Evolutionary conservation across 2,329 filamentous ascomycete species (phyloP), one percentile per base, ranked within the genome.

Genomic region (Elsinoe perseae): DNA sequence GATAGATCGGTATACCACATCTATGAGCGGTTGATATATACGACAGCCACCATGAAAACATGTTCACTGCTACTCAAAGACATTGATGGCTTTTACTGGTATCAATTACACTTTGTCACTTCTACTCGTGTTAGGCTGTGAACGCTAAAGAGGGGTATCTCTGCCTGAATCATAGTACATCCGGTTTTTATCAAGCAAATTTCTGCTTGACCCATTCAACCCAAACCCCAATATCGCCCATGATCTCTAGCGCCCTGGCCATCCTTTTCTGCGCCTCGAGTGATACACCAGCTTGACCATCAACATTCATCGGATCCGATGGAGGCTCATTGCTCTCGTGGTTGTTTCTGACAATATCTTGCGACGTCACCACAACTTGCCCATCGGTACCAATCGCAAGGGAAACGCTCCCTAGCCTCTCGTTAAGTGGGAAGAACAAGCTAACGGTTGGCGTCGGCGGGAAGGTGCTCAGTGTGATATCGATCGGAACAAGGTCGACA

Each of bases 381-480:
- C 79, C 84, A 56, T 84, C 82, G 32, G 78, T 73, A 18, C 79
- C 73, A 16, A 87, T 77, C 62, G 82, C 80, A 10, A 87, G 63
- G 23, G 75, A 76, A 21, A 86, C 70, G 58, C 78, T 77, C 4
- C 77, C 78, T 1, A 76, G 79, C 30, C 65, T 68, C 67, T 25
- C 75, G 73, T 4, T 77, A 75, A 23, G n/a, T 12, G 53, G 53
- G 36, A 61, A 58, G 23, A 55, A 46, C 21, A 61, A 9, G 10
- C 30, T 54, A 25, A 61, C 23, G 16, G 50, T 57, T 1, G 59
- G 59, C 30, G 57, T 48, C 0, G 59, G 62, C 43, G 48, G 60
- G 43, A 44, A 58, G 32, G 8, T 28, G 43, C 30, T 28, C 12
- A 57, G 40, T 55, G 34, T 59, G 58, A 58, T 36, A 56, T 50